phyloP scores from a whole-genome alignment of 129 eudicot genomes.

The Chrysanthemum seticuspe region DNA sequence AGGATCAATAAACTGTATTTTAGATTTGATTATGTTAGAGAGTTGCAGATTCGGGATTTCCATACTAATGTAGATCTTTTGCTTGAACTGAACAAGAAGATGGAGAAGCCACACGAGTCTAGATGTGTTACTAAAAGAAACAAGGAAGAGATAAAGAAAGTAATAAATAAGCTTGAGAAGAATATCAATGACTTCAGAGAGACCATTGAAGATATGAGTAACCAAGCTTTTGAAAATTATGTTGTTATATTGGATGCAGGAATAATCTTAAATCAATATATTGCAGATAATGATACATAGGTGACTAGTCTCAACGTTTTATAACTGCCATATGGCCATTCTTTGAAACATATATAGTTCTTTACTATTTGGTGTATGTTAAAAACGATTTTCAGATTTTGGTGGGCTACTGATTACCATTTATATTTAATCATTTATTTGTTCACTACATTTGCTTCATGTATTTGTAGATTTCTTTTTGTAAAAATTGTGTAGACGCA shows the following conservation, averaged over 20 bases:
- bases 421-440: too few species aligned
- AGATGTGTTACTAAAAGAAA: background rate
- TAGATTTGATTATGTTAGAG: background rate
- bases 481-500: too few species aligned
- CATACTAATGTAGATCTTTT: background rate
- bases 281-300: background rate
- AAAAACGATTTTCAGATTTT: too few species aligned
- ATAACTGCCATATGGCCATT: background rate
- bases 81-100: background rate
- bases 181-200: background rate
- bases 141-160: background rate
- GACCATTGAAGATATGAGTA: background rate
- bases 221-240: background rate
- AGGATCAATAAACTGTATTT: too few species aligned
- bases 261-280: background rate
- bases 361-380: too few species aligned
- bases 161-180: background rate
- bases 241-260: background rate
- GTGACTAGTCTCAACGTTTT: background rate
- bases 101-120: background rate
- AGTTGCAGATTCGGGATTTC: background rate
- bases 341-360: too few species aligned
- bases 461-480: too few species aligned
- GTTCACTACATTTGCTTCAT: too few species aligned
- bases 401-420: too few species aligned